Base-by-base conservation (phyloP, 179 eudicot genomes). In the Sideroxylon spinosum region DNA sequence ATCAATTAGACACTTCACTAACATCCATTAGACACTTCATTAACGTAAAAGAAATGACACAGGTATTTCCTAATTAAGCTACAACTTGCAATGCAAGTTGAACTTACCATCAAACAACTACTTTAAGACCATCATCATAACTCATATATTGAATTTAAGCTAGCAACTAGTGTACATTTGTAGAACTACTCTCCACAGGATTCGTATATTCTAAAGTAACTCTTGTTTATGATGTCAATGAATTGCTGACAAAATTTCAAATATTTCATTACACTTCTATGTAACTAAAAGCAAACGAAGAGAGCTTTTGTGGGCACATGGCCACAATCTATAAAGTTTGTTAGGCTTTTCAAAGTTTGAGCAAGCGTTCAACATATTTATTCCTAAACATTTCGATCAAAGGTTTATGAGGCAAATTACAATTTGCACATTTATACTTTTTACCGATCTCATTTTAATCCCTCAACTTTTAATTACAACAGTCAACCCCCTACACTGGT, bases 81-180 rank as follows among this genome's bases (percentile, higher is more conserved):
- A 55, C 13, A 12, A 19, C 19, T 8, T 32, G 20, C 74, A 71
- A 50, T 13, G 59, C n/a, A 50, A 71, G 9, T 23, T 8, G 23
- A 10, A 11, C 55, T 23, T 13, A 71, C 59, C 74, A 23, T 20
- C 60, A 57, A 8, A 20, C 44, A 37, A 20, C 73, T 19, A 50
- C 60, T 12, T 71, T 13, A 71, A 50, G 13, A 71, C 23, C 61
- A 52, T 72, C 75, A 72, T 16, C 75, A 55, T 53, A 37, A 57
- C 74, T 49, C 20, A 16, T 29, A 49, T 48, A 23, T 48, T 4
- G 9, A 53, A 49, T 53, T 19, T 50, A 71, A 50, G 60, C 61
- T 2, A 0, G 52, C 22, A 9, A 56, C 49, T 56, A 50, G 9
- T 4, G 3, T 73, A 29, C 5, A 19, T 29, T 26, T 73, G 63